Evolutionary conservation across 257 asterid genomes (phyloP).

Genomic region (Verbena officinalis): DNA sequence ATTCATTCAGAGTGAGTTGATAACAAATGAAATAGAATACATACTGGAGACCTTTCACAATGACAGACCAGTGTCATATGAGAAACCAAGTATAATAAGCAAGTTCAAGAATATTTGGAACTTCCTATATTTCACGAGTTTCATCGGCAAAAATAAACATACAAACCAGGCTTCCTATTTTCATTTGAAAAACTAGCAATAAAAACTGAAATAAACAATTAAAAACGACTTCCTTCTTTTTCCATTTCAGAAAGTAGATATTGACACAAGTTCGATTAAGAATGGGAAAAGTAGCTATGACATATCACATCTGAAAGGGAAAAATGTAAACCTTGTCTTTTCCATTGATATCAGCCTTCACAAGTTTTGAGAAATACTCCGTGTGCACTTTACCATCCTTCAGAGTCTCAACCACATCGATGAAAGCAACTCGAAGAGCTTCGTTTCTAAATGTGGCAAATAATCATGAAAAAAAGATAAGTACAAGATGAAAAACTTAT

Average conservation of each 20-base stretch:
- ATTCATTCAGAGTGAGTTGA: neutral
- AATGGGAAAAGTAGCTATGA: conserved; percentile 11
- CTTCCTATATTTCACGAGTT: neutral
- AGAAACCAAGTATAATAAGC: neutral
- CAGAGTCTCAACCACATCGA: conserved; percentile 89
- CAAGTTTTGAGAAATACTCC: conserved; percentile 90
- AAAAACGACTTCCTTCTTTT: conserved; percentile 7
- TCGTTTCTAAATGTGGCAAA: conserved; percentile 63
- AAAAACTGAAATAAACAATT: conserved; percentile 4
- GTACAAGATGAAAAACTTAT: neutral
- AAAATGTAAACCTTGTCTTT: conserved; percentile 75
- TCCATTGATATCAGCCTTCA: conserved; percentile 92
- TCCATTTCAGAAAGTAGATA: conserved; percentile 9
- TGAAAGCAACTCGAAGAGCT: conserved; percentile 98
- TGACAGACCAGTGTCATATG: neutral
- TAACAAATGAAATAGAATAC: neutral
- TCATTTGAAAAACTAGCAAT: conserved; percentile 3
- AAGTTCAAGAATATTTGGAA: no score
- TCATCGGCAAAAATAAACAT: neutral
- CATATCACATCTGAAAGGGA: conserved; percentile 7
- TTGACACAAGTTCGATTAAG: conserved; percentile 7
- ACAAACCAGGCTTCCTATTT: conserved; percentile 8
- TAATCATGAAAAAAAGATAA: conserved; percentile 16
- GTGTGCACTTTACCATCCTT: conserved; percentile 82
- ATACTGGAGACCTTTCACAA: neutral